Conservation (phyloP, 306 rosid species). For the Psophocarpus tetragonolobus region DNA sequence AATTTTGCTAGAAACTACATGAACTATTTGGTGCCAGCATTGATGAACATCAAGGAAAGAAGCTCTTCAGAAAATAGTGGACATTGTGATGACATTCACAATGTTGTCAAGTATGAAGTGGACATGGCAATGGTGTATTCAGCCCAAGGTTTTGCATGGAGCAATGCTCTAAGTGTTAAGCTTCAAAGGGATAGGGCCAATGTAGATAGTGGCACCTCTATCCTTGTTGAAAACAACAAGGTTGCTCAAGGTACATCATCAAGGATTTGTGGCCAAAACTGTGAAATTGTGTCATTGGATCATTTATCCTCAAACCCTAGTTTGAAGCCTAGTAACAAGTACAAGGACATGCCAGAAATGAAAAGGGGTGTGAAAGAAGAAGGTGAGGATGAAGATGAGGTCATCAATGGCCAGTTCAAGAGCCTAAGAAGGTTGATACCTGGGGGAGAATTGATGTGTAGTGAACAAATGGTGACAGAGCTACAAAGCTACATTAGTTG, state of each 20-base stretch:
- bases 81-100: slow-evolving; percentile 32
- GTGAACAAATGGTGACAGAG: slow-evolving; percentile 53
- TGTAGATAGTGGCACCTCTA: neutral
- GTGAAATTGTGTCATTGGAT: slow-evolving; percentile 18
- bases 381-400: slow-evolving; percentile 23
- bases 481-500: slow-evolving; percentile 65
- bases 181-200: slow-evolving; percentile 35
- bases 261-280: neutral
- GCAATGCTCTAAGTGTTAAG: slow-evolving; percentile 52
- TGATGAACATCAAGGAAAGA: slow-evolving; percentile 46
- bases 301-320: neutral
- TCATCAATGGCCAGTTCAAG: slow-evolving; percentile 27
- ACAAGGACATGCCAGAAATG: neutral
- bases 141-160: slow-evolving; percentile 68
- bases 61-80: neutral
- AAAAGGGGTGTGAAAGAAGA: neutral
- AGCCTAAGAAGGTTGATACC: slow-evolving; percentile 58
- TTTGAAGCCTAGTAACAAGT: neutral
- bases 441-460: slow-evolving; percentile 62
- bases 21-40: slow-evolving; percentile 53
- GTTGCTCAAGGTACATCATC: slow-evolving; percentile 1
- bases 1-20: slow-evolving; percentile 56
- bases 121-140: slow-evolving; percentile 77
- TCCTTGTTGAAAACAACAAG: neutral
- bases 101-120: slow-evolving; percentile 56